Evolutionary conservation across 805 yeast genomes (phyloP).

Genomic region (Torulaspora quercuum): DNA sequence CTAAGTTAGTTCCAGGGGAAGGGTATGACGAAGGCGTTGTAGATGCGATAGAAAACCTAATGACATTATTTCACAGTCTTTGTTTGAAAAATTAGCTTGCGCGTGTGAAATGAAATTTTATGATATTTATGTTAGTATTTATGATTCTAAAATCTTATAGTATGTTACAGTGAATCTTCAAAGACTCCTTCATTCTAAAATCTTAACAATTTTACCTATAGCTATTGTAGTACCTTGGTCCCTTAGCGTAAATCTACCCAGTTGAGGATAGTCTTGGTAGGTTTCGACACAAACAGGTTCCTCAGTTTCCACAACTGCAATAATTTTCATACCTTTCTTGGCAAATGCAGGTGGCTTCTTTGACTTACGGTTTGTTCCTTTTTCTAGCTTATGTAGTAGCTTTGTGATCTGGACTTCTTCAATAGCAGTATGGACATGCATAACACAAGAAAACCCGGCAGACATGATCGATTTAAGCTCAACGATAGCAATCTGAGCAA

Average conservation of each 20-base stretch:
- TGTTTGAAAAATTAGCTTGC: conserved; percentile 6
- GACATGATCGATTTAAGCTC: conserved; percentile 93
- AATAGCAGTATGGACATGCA: conserved; percentile 98
- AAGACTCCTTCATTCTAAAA: conserved; percentile 45
- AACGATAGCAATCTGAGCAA: conserved; percentile 95
- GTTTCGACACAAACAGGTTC: conserved; percentile 94
- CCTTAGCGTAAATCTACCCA: conserved; percentile 97
- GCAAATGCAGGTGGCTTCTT: conserved; percentile 98
- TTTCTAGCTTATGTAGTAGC: conserved; percentile 88
- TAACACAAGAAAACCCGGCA: conserved; percentile 94
- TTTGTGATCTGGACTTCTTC: conserved; percentile 86
- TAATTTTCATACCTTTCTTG: conserved; percentile 97
- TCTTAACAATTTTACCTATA: conserved; percentile 93
- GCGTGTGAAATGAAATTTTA: conserved; percentile 2
- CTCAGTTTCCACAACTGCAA: conserved; percentile 81
- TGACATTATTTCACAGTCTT: conserved; percentile 40
- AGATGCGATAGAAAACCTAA: conserved; percentile 63
- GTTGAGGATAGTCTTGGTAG: conserved; percentile 86
- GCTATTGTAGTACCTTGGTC: conserved; percentile 99
- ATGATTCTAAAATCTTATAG: too few relatives aligned
- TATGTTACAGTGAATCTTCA: not conserved
- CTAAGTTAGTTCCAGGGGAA: conserved; percentile 55
- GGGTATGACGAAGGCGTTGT: conserved; percentile 72
- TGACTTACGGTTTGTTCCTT: conserved; percentile 93
- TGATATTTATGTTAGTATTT: too few relatives aligned